phyloP scores from a whole-genome alignment of 2,329 filamentous ascomycete species.

The Sclerotinia subarctica region DNA sequence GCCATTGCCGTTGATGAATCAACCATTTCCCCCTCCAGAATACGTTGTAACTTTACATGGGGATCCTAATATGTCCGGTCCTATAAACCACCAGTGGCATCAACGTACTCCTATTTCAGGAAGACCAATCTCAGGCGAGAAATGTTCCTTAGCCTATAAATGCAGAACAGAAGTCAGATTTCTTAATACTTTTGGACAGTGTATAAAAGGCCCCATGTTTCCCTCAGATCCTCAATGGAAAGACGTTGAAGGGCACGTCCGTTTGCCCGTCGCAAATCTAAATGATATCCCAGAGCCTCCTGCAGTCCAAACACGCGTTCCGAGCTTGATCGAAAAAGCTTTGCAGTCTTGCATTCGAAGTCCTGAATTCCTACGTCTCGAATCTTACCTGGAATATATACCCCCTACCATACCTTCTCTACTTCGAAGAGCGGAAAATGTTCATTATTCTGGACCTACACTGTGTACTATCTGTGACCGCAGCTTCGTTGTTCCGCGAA shows the following conservation, averaged over 20 bases:
- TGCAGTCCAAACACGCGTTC: constrained; percentile 30
- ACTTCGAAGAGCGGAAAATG: constrained; percentile 36
- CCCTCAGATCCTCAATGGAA: constrained; percentile 20
- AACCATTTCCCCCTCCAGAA: background rate
- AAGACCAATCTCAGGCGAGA: background rate
- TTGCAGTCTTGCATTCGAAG: constrained; percentile 31
- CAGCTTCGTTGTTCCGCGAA: constrained; percentile 48
- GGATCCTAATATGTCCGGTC: background rate
- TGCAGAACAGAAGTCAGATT: constrained; percentile 35
- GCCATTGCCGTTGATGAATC: background rate
- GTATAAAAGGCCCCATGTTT: constrained; percentile 35
- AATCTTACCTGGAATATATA: constrained; percentile 27
- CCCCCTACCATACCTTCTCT: constrained; percentile 30
- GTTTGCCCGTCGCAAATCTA: constrained; percentile 26
- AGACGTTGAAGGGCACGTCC: background rate
- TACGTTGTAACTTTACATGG: no score
- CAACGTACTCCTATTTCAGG: background rate
- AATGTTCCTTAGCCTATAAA: constrained; percentile 27
- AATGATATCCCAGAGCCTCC: constrained; percentile 29
- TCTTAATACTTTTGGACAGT: constrained; percentile 32
- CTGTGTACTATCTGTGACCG: constrained; percentile 52
- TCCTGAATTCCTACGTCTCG: constrained; percentile 30
- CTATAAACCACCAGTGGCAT: background rate
- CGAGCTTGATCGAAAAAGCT: constrained; percentile 37
- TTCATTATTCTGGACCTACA: constrained; percentile 49